A percentile compares a stretch with the other conserved stretches of the same genome.
These are phyloP conservation scores for Ophiostoma montium DNA, from an alignment of 2,329 filamentous ascomycete species.

Conservation along the genomic window DNA sequence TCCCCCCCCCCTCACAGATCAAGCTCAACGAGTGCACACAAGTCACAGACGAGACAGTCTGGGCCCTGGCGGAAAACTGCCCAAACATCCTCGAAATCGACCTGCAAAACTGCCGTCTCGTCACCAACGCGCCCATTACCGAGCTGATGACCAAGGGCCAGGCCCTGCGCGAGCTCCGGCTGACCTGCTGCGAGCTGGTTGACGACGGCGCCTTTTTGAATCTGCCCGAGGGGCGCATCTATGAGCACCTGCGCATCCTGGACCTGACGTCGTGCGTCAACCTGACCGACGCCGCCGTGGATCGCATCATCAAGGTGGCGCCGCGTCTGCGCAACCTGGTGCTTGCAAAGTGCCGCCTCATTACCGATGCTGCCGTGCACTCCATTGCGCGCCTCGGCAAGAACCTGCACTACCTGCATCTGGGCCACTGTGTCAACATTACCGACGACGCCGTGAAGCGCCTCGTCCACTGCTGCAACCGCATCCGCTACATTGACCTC, in stretches of 20 bases:
- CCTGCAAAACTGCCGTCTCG: slow-evolving; percentile 66
- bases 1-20: slow-evolving; percentile 37
- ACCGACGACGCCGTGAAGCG: slow-evolving; percentile 79
- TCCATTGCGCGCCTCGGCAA: slow-evolving; percentile 84
- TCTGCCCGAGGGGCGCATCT: slow-evolving; percentile 53
- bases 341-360: slow-evolving; percentile 81
- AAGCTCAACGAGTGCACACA: slow-evolving; percentile 91
- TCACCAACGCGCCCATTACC: slow-evolving; percentile 74
- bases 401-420: slow-evolving; percentile 91
- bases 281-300: slow-evolving; percentile 73
- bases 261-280: slow-evolving; percentile 81
- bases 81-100: slow-evolving; percentile 94
- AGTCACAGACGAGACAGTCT: slow-evolving; percentile 66
- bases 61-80: slow-evolving; percentile 77
- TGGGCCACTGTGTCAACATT: slow-evolving; percentile 85
- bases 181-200: slow-evolving; percentile 74
- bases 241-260: slow-evolving; percentile 82
- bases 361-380: slow-evolving; percentile 78
- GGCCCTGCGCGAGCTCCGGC: slow-evolving; percentile 76
- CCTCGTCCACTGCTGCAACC: slow-evolving; percentile 73
- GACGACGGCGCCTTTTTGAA: slow-evolving; percentile 79
- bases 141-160: slow-evolving; percentile 64
- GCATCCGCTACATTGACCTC: slow-evolving; percentile 92
- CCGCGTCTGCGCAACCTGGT: slow-evolving; percentile 86
- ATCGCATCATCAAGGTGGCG: slow-evolving; percentile 74